phyloP scores from a whole-genome alignment of 2,329 filamentous ascomycete genomes.

The Monilinia fructigena region DNA sequence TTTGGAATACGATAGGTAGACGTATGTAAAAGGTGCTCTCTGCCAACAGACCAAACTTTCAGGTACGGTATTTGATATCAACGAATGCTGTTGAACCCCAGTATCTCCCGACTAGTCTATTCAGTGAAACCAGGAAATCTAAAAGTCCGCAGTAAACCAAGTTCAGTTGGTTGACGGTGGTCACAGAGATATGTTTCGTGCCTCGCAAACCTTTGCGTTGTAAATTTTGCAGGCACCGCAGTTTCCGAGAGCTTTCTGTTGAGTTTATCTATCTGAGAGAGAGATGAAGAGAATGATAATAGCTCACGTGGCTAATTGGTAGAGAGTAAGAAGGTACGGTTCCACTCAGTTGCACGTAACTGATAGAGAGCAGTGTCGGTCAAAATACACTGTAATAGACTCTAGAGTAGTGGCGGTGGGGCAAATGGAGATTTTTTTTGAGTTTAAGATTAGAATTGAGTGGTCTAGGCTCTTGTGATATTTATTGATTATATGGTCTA shows the following conservation, averaged over 20 bases:
- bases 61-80: slow-evolving; percentile 4
- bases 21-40: background rate
- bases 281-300: background rate
- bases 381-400: slow-evolving; percentile 1
- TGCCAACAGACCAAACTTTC: slow-evolving; percentile 2
- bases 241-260: background rate
- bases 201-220: background rate
- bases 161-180: background rate
- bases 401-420: background rate
- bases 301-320: slow-evolving; percentile 4
- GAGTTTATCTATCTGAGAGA: background rate
- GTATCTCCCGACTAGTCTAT: background rate
- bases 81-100: background rate
- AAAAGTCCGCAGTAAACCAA: background rate
- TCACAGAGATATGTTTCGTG: background rate
- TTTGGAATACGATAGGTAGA: background rate
- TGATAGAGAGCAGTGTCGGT: background rate
- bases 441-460: background rate
- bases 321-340: slow-evolving; percentile 1
- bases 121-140: background rate
- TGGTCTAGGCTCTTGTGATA: background rate
- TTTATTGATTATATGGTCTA: background rate
- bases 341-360: background rate
- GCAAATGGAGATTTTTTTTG: background rate
- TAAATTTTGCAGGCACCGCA: background rate